Evolutionary conservation across 208 protist species (phyloP).

Genomic region (Acanthamoeba lenticulata): DNA sequence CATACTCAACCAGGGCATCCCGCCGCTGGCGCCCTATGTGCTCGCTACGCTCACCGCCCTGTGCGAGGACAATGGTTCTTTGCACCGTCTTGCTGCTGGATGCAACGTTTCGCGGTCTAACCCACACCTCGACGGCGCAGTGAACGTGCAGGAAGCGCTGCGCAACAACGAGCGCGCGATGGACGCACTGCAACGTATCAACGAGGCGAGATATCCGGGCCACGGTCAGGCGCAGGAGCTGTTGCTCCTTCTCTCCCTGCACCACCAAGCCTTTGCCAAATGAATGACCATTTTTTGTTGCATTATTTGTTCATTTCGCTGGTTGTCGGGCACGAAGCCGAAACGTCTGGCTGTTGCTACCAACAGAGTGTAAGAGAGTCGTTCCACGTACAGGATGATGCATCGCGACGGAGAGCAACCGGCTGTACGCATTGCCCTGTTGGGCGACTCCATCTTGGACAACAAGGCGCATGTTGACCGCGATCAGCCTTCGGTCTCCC

Average conservation of each 20-base stretch:
- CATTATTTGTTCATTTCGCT: too few relatives aligned
- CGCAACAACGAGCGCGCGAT: neutral
- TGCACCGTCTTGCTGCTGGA: neutral
- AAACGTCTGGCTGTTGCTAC: too few relatives aligned
- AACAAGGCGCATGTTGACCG: neutral
- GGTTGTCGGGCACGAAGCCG: too few relatives aligned
- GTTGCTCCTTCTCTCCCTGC: neutral
- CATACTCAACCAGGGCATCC: neutral
- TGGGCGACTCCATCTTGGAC: neutral
- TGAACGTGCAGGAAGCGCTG: neutral
- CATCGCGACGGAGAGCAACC: too few relatives aligned
- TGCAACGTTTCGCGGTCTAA: neutral
- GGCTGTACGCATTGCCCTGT: neutral
- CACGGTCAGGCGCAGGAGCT: neutral
- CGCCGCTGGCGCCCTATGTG: neutral
- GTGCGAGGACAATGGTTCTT: neutral
- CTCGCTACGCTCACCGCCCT: neutral
- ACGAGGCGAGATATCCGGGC: neutral
- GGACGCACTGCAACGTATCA: neutral
- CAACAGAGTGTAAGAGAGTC: too few relatives aligned
- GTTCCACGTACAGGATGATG: too few relatives aligned
- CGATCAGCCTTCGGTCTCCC: neutral
- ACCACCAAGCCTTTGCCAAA: too few relatives aligned
- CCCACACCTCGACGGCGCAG: neutral
- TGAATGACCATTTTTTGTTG: too few relatives aligned